These are phyloP conservation scores for Phoenix dactylifera DNA, from an alignment of 176 grass and related monocot genomes.

Conservation along the genomic window DNA sequence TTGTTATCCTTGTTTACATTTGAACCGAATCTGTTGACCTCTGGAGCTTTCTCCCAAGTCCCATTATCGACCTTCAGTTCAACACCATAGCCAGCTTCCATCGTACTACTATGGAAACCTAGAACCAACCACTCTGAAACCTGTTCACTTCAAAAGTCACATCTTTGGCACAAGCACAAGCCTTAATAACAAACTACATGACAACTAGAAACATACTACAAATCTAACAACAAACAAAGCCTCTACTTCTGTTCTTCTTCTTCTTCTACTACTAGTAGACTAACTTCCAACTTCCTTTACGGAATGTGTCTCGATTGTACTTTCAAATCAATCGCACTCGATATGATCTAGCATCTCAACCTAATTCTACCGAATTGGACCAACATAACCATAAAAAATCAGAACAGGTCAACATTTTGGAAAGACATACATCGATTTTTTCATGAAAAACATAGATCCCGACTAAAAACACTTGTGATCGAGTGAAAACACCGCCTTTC, in stretches of 20 bases:
- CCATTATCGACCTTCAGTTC: background rate
- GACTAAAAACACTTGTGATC: too few species aligned
- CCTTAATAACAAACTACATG: background rate
- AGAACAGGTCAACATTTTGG: too few species aligned
- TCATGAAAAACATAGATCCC: too few species aligned
- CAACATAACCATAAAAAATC: too few species aligned
- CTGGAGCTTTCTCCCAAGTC: background rate
- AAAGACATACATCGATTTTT: too few species aligned
- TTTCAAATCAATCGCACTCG: too few species aligned
- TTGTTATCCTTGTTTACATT: conserved; percentile 14
- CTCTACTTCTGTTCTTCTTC: too few species aligned
- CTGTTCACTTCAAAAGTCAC: background rate
- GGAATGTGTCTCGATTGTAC: too few species aligned
- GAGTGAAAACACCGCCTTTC: background rate
- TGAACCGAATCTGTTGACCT: background rate
- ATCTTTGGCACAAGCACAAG: background rate
- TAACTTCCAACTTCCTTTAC: too few species aligned
- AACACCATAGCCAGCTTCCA: conserved; percentile 5
- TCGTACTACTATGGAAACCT: background rate
- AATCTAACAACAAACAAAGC: background rate
- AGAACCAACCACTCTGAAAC: conserved; percentile 1
- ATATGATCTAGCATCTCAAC: too few species aligned
- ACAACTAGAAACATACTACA: background rate
- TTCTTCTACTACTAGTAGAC: too few species aligned
- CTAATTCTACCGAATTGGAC: too few species aligned